Evolutionary conservation across 23 red algal genomes (phyloP), one percentile per base, ranked within the genome.

Genomic region (Chondrus crispus): DNA sequence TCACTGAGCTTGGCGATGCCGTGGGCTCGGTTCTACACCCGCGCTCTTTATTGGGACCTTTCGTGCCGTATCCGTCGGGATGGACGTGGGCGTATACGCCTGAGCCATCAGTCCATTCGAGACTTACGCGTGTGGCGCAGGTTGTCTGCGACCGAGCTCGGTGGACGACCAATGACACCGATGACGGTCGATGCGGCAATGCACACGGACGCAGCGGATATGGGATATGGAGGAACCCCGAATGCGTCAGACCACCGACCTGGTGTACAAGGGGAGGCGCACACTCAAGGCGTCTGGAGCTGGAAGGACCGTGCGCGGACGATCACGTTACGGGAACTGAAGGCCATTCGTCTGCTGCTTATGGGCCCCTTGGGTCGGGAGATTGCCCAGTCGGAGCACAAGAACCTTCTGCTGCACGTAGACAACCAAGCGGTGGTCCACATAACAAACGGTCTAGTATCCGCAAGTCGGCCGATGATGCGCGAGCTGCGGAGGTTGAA

Each of bases 11-110:
- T 92, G 30, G 58, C 77, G 8, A 43, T 92, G 62, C 89, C 76
- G 13, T 77, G 60, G 58, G 76, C 74, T 3, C 60, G 89, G 1
- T 74, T 92, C 62, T 82, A 84, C 46, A 84, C 89, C 1, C 16
- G 89, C n/a, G n/a, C n/a, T n/a, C 50, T 54, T 54, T 54, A 54
- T 54, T 54, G 50, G 50, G 50, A 54, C 20, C 50, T 54, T 14
- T 54, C 50, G 50, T 54, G 13, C 50, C 50, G 13, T 20, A 54
- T n/a, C n/a, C n/a, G 20, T 12, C 12, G 20, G 50, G 50, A 54
- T 20, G 12, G 13, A 20, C 12, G 50, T 12, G 50, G 50, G 20
- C 50, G 50, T 54, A 14, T 12, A 14, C 50, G 50, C 12, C 50
- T 54, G 50, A 14, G 13, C 20, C 50, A 54, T 20, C 50, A 54